phyloP scores from a whole-genome alignment of 805 yeast genomes.

The Kodamaea sagamina region DNA sequence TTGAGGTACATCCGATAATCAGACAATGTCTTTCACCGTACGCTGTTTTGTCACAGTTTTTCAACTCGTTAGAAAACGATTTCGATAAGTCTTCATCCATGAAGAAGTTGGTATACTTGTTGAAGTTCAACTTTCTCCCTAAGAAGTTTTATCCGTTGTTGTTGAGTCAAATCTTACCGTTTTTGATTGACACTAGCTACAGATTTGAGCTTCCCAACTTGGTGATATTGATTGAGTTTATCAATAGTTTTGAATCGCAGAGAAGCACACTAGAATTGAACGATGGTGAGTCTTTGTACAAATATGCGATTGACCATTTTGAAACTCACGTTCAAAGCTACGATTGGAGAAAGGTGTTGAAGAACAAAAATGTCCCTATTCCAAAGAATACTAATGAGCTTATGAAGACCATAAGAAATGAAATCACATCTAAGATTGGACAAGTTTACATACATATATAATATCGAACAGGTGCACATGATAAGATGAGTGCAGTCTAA shows the following conservation, averaged over 20 bases:
- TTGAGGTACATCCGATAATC: constrained; percentile 53
- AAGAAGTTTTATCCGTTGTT: constrained; percentile 50
- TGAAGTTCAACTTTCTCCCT: constrained; percentile 47
- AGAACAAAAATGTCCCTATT: constrained; percentile 16
- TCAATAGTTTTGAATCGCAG: constrained; percentile 37
- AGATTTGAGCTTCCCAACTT: constrained; percentile 31
- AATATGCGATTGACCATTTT: constrained; percentile 28
- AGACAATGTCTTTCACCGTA: constrained; percentile 73
- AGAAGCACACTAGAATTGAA: constrained; percentile 23
- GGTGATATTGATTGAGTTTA: constrained; percentile 39
- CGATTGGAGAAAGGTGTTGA: constrained; percentile 40
- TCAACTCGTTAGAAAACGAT: constrained; percentile 27
- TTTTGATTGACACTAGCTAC: constrained; percentile 23
- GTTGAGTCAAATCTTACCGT: constrained; percentile 50
- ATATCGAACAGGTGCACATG: too few species aligned
- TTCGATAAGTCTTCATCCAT: constrained; percentile 28
- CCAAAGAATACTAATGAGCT: constrained; percentile 31
- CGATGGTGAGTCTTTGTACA: constrained; percentile 35
- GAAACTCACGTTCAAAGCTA: constrained; percentile 20
- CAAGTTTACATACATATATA: constrained; percentile 30
- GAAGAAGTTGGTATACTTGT: constrained; percentile 47
- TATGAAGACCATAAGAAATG: constrained; percentile 31
- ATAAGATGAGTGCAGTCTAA: too few species aligned
- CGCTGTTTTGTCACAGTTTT: constrained; percentile 58
- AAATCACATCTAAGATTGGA: constrained; percentile 36